Base-by-base conservation (phyloP, 345 rosid genomes). In the Euphorbia pulcherrima region DNA sequence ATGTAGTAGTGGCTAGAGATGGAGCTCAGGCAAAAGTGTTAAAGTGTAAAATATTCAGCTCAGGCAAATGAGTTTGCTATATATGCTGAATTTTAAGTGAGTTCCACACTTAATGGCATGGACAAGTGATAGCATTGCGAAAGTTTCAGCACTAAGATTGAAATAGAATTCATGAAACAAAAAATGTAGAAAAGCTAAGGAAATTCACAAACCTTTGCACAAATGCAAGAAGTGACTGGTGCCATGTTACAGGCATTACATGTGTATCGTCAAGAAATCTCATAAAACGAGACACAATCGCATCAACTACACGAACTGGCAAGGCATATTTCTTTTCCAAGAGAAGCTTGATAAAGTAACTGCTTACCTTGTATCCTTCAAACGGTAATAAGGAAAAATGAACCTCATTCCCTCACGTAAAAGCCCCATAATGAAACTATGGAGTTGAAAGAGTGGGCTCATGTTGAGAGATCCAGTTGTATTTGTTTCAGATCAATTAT, bases 241-340 rank as follows among this genome's bases (percentile, higher is more conserved):
- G 97, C 99, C 99, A 94, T 77, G 89, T 92, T 48, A 94, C 97
- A 23, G 99, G 99, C 99, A 94, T 94, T 53, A 77, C 74, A 79
- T 97, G 84, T 55, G 86, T 59, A 37, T 94, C 97, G 5, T 87
- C 88, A 1, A 73, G 60, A 74, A 92, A 95, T 71, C 85, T 86
- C 97, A 88, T 84, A 71, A 88, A 94, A 76, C 92, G 97, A 70
- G 85, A 83, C 50, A 88, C 85, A 72, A 90, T 56, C 54, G 97
- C 89, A 81, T 92, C 96, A 54, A 92, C 76, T 16, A 90, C 99
- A 6, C 90, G 85, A 67, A 84, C 84, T 16, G 97, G 99, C 82
- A 92, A 83, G 60, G 85, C 87, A 61, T 94, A 89, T 73, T 95
- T 92, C 87, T 95, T 95, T 75, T 95, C 97, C 79, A 95, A 75